phyloP scores from a whole-genome alignment of 441 rosid species.

The Flueggea neowawraea region DNA sequence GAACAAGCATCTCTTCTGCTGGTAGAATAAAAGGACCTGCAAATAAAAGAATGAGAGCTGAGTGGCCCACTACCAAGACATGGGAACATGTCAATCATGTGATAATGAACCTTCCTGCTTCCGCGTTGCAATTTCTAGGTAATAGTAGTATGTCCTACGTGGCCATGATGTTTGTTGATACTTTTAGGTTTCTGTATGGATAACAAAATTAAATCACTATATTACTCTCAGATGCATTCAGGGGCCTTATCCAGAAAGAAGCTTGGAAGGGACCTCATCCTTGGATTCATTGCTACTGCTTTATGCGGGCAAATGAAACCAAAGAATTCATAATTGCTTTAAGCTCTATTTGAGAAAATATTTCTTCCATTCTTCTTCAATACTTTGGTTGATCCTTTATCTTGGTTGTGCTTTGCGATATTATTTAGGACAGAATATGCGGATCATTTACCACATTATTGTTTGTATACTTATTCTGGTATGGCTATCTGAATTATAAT shows the following conservation, averaged over 20 bases:
- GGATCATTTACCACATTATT: no score
- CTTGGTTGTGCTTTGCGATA: background rate
- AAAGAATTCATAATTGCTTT: conserved; percentile 54
- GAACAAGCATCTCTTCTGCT: conserved; percentile 13
- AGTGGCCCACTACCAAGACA: conserved; percentile 45
- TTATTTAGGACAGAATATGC: no score
- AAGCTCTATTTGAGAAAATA: conserved; percentile 20
- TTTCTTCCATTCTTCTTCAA: background rate
- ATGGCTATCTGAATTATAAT: background rate
- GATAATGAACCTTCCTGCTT: conserved; percentile 97
- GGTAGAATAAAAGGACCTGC: conserved; percentile 33
- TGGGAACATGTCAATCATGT: conserved; percentile 94
- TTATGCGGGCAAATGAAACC: conserved; percentile 74
- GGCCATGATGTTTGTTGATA: no score
- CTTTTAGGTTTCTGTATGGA: no score
- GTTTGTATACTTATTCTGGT: no score
- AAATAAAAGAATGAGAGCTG: conserved; percentile 57
- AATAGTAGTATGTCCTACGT: conserved; percentile 4
- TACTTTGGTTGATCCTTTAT: background rate
- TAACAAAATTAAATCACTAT: no score
- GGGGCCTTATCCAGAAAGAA: conserved; percentile 46
- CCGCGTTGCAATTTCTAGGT: conserved; percentile 88
- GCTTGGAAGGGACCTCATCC: conserved; percentile 79
- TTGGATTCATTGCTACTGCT: conserved; percentile 84
- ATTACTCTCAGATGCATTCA: conserved; percentile 56